Evolutionary conservation across 352 stramenopile species (phyloP).

Genomic region (Phytophthora cactorum): DNA sequence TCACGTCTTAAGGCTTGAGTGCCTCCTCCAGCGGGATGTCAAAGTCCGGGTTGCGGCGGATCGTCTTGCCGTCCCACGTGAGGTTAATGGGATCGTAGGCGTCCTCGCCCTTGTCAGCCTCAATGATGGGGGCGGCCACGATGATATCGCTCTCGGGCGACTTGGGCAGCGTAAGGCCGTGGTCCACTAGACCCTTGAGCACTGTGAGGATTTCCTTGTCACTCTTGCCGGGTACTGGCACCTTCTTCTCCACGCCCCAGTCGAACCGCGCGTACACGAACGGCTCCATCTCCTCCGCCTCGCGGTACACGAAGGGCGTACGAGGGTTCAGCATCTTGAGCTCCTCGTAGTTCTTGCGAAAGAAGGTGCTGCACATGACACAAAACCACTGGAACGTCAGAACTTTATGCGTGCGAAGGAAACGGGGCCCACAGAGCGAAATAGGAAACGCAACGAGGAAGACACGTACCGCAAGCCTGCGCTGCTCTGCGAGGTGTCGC

Average conservation of each 20-base stretch:
- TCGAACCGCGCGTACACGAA: conserved; percentile 89
- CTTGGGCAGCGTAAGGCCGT: conserved; percentile 77
- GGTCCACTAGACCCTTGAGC: conserved; percentile 78
- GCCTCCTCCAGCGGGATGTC: conserved; percentile 79
- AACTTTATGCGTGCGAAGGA: not conserved
- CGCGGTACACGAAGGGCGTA: conserved; percentile 87
- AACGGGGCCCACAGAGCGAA: not conserved
- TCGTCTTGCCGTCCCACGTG: conserved; percentile 81
- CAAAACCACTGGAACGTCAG: conserved; percentile 15
- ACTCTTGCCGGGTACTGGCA: conserved; percentile 84
- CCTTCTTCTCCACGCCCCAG: conserved; percentile 86
- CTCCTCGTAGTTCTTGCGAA: conserved; percentile 88
- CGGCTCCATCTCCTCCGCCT: conserved; percentile 88
- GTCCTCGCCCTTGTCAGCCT: conserved; percentile 66
- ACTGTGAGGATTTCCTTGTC: conserved; percentile 83
- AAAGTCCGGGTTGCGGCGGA: conserved; percentile 86
- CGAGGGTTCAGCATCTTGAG: conserved; percentile 90
- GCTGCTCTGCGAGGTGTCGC: conserved; percentile 86
- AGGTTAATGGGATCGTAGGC: conserved; percentile 86
- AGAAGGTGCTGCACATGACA: conserved; percentile 65
- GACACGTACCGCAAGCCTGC: conserved; percentile 72
- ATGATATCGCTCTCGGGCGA: conserved; percentile 87
- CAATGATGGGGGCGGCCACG: conserved; percentile 76
- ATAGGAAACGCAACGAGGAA: not conserved
- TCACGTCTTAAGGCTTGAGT: conserved; percentile 50